These are phyloP conservation scores for Nemania sp. DNA, from an alignment of 2,329 filamentous ascomycete species.

Conservation along the genomic window DNA sequence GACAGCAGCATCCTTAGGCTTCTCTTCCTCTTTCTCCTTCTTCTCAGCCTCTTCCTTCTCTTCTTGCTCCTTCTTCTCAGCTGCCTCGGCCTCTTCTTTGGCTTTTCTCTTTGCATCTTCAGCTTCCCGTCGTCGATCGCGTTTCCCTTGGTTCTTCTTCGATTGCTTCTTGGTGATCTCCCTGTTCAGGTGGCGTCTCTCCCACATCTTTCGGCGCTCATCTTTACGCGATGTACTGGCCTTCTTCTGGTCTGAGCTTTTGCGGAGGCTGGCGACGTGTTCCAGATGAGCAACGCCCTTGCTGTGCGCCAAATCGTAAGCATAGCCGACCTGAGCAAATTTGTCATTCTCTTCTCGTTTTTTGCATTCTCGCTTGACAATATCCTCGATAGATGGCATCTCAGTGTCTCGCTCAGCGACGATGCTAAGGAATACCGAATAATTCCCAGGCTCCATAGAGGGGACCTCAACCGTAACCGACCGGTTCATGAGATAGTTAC, in stretches of 20 bases:
- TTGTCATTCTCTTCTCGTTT: slow-evolving; percentile 60
- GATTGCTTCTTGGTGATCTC: slow-evolving; percentile 46
- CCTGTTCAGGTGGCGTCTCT: slow-evolving; percentile 49
- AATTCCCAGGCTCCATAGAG: slow-evolving; percentile 59
- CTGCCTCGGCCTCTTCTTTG: slow-evolving; percentile 40
- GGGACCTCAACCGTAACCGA: slow-evolving; percentile 63
- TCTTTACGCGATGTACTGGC: slow-evolving; percentile 51
- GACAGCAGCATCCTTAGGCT: slow-evolving; percentile 39
- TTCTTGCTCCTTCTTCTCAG: slow-evolving; percentile 33
- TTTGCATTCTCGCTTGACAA: slow-evolving; percentile 57
- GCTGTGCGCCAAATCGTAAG: slow-evolving; percentile 64
- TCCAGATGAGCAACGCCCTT: slow-evolving; percentile 59
- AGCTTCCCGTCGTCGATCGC: slow-evolving; percentile 40
- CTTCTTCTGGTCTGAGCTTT: slow-evolving; percentile 55
- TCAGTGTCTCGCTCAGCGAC: slow-evolving; percentile 53
- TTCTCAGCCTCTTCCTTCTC: slow-evolving; percentile 31
- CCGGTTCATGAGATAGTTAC: slow-evolving; percentile 61
- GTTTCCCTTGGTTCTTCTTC: slow-evolving; percentile 47
- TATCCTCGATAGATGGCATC: slow-evolving; percentile 56
- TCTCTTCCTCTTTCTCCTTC: slow-evolving; percentile 36
- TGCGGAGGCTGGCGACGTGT: slow-evolving; percentile 54
- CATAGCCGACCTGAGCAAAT: slow-evolving; percentile 59
- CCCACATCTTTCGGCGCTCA: slow-evolving; percentile 55
- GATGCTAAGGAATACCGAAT: slow-evolving; percentile 61
- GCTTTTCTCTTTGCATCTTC: slow-evolving; percentile 47